These are phyloP conservation scores for Leccinum fibrillosum DNA, from an alignment of 768 basidiomycete species.

Conservation along the genomic window DNA sequence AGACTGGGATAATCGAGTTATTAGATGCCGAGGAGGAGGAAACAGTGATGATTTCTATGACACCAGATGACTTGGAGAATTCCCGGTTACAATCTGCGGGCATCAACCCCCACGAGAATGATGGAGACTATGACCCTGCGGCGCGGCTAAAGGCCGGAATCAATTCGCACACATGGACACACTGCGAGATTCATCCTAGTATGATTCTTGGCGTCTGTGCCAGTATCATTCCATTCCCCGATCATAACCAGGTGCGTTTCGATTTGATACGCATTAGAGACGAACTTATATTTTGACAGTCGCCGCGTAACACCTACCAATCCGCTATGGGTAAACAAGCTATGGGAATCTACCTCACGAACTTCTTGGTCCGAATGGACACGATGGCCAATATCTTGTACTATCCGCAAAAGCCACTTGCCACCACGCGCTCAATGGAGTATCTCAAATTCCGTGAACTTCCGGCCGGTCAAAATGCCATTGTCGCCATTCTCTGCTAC, in stretches of 20 bases:
- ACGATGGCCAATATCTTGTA: constrained; percentile 99
- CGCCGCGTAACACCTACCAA: constrained; percentile 99
- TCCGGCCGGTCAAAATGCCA: constrained; percentile 98
- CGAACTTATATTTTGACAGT: constrained; percentile 46
- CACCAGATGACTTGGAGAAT: constrained; percentile 89
- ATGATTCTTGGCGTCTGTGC: constrained; percentile 99
- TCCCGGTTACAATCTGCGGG: constrained; percentile 66
- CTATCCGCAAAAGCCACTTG: constrained; percentile 98
- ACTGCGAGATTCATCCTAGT: constrained; percentile 98
- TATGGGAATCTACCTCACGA: constrained; percentile 98
- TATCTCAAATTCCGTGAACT: constrained; percentile 98
- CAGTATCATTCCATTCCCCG: constrained; percentile 99
- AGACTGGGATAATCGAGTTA: constrained; percentile 87
- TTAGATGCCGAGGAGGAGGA: constrained; percentile 99
- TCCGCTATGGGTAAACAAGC: constrained; percentile 99
- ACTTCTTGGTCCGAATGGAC: constrained; percentile 98
- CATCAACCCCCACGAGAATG: constrained; percentile 54
- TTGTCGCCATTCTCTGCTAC: constrained; percentile 97
- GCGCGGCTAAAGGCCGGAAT: constrained; percentile 83
- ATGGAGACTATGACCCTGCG: constrained; percentile 79
- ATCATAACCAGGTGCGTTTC: constrained; percentile 88
- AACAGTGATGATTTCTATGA: constrained; percentile 99
- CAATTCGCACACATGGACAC: constrained; percentile 91
- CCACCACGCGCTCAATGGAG: constrained; percentile 98
- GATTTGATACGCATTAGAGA: neutral